These are phyloP conservation scores for Ophiocordyceps robertsii DNA, from an alignment of 2,329 filamentous ascomycete species.

Conservation along the genomic window DNA sequence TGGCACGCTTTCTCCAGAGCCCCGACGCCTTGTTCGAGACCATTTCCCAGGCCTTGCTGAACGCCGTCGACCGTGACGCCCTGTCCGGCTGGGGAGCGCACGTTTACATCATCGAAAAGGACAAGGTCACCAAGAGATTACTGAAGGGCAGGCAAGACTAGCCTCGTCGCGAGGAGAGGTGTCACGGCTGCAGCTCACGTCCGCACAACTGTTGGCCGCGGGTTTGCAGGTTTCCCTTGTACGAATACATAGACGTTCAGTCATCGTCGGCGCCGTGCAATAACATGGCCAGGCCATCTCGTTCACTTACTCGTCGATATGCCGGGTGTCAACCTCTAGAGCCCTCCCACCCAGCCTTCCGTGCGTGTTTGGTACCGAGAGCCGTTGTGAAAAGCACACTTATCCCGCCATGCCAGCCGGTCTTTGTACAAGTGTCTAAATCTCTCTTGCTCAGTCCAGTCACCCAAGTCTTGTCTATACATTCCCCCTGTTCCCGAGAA, in stretches of 20 bases:
- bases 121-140: slow-evolving; percentile 98
- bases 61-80: slow-evolving; percentile 91
- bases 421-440: slow-evolving; percentile 17
- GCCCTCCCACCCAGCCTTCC: too few species aligned
- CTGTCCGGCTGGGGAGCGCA: slow-evolving; percentile 96
- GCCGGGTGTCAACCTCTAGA: too few species aligned
- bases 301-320: too few species aligned
- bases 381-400: background rate
- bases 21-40: slow-evolving; percentile 97
- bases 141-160: slow-evolving; percentile 96
- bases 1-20: slow-evolving; percentile 32
- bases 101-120: slow-evolving; percentile 99
- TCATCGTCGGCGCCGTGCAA: slow-evolving; percentile 1
- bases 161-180: slow-evolving; percentile 2
- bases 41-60: slow-evolving; percentile 88
- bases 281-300: background rate
- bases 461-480: slow-evolving; percentile 5
- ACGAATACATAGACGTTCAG: slow-evolving; percentile 8
- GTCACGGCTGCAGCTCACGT: background rate
- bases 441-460: slow-evolving; percentile 12
- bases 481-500: slow-evolving; percentile 7
- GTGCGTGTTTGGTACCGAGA: background rate
- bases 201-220: background rate
- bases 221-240: slow-evolving; percentile 1
- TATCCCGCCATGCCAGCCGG: slow-evolving; percentile 2